Percentiles rank a stretch among this genome's conserved stretches.
These are phyloP conservation scores for Byssoonygena ceratinophila DNA, from an alignment of 2,329 filamentous ascomycete species.

Conservation along the genomic window DNA sequence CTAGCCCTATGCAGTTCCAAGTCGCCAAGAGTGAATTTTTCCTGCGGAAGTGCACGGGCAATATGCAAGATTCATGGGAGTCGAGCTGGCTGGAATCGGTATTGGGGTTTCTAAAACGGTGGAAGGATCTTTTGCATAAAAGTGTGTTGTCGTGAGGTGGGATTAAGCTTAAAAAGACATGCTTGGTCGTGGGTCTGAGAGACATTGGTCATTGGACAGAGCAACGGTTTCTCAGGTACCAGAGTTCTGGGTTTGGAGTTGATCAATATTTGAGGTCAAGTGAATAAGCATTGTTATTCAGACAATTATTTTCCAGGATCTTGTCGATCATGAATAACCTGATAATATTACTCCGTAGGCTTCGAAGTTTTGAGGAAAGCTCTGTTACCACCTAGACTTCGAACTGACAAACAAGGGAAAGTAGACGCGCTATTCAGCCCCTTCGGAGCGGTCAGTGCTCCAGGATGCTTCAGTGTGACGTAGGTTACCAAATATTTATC, in stretches of 20 bases:
- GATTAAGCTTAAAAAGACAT: conserved; percentile 3
- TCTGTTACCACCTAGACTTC: not conserved
- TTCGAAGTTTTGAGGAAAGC: not conserved
- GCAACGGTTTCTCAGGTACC: not conserved
- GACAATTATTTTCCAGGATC: not conserved
- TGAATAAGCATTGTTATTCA: not conserved
- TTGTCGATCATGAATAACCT: not conserved
- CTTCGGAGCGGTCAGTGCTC: too few relatives aligned
- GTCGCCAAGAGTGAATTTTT: not conserved
- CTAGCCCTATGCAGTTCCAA: not conserved
- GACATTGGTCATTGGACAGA: not conserved
- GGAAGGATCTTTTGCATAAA: not conserved
- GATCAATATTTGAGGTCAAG: not conserved
- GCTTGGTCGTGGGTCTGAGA: conserved; percentile 1
- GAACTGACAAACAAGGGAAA: too few relatives aligned
- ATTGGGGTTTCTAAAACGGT: not conserved
- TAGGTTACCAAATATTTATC: too few relatives aligned
- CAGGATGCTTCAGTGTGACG: too few relatives aligned
- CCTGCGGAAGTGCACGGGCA: not conserved
- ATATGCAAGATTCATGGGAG: not conserved
- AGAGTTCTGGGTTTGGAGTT: not conserved
- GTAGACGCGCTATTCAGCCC: too few relatives aligned
- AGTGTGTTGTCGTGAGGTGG: not conserved
- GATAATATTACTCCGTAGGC: not conserved
- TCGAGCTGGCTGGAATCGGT: not conserved